A percentile compares a stretch with the other conserved stretches of the same genome.
These are phyloP conservation scores for Rhodotorula sp. DNA, from an alignment of 1,284 basidiomycete species.

Conservation along the genomic window DNA sequence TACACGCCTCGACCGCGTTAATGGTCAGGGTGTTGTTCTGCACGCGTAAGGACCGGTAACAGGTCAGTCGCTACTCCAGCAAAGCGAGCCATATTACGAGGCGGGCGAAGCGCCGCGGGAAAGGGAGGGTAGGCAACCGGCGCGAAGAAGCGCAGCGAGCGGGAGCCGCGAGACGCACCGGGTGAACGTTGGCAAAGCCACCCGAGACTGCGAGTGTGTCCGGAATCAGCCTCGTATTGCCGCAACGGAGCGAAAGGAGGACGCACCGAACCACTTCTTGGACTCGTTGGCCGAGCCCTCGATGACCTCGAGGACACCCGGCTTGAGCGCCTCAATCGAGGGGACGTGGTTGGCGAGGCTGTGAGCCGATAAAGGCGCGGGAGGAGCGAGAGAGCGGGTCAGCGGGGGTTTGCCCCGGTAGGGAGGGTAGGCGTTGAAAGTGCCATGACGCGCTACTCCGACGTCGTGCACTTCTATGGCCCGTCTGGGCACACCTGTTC, in stretches of 20 bases:
- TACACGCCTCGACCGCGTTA: constrained; percentile 90
- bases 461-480: too few relatives aligned
- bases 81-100: too few relatives aligned
- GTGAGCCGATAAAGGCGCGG: not conserved
- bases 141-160: not conserved
- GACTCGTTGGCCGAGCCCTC: constrained; percentile 67
- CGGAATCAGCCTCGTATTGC: not conserved
- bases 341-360: constrained; percentile 90
- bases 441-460: too few relatives aligned
- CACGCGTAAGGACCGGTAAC: too few relatives aligned
- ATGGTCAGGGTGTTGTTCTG: constrained; percentile 90
- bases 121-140: too few relatives aligned
- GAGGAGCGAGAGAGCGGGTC: not conserved
- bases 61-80: not conserved
- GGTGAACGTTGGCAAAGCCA: constrained; percentile 97
- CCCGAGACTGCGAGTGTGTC: constrained; percentile 71
- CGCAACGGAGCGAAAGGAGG: not conserved
- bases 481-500: too few relatives aligned
- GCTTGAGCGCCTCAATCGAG: constrained; percentile 85
- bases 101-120: too few relatives aligned
- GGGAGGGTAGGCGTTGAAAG: not conserved
- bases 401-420: not conserved
- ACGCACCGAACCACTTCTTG: constrained; percentile 95
- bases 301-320: constrained; percentile 90
- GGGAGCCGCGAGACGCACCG: constrained; percentile 48